Percentiles rank a stretch among this genome's conserved stretches.
Evolutionary conservation across 805 yeast species (phyloP).

Genomic region (Debaryomyces prosopidis): DNA sequence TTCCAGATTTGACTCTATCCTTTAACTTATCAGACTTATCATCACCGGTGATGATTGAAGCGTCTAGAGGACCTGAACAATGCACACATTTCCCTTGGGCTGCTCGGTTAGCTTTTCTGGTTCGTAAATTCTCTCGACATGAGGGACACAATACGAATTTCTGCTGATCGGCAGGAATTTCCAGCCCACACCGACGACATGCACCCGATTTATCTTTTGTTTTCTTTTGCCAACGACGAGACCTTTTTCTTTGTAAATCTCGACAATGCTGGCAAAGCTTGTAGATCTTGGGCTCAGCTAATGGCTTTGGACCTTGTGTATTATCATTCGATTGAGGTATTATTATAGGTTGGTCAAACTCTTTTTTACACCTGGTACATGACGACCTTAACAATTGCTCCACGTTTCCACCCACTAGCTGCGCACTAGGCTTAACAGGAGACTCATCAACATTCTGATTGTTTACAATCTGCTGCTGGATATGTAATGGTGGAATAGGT

Average conservation of each 20-base stretch:
- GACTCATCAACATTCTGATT: slow-evolving; percentile 1
- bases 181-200: slow-evolving; percentile 63
- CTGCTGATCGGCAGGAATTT: slow-evolving; percentile 50
- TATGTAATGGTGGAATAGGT: slow-evolving; percentile 45
- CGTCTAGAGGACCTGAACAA: slow-evolving; percentile 57
- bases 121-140: slow-evolving; percentile 56
- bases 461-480: slow-evolving; percentile 40
- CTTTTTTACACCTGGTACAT: slow-evolving; percentile 64
- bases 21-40: slow-evolving; percentile 16
- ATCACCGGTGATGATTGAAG: slow-evolving; percentile 35
- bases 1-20: slow-evolving; percentile 23
- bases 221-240: slow-evolving; percentile 63
- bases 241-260: slow-evolving; percentile 60
- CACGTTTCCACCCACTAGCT: slow-evolving; percentile 3
- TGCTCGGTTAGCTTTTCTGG: slow-evolving; percentile 57
- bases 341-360: slow-evolving; percentile 47
- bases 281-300: slow-evolving; percentile 43
- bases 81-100: slow-evolving; percentile 69
- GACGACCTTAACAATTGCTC: slow-evolving; percentile 31
- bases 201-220: slow-evolving; percentile 62
- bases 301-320: slow-evolving; percentile 25
- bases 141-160: slow-evolving; percentile 60
- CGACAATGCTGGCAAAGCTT: slow-evolving; percentile 67
- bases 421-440: not conserved
- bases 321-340: slow-evolving; percentile 25